A percentile compares a stretch with the other conserved stretches of the same genome.
Conservation (phyloP, 192 early-diverging fungal species). For the Backusella psychrophila region DNA sequence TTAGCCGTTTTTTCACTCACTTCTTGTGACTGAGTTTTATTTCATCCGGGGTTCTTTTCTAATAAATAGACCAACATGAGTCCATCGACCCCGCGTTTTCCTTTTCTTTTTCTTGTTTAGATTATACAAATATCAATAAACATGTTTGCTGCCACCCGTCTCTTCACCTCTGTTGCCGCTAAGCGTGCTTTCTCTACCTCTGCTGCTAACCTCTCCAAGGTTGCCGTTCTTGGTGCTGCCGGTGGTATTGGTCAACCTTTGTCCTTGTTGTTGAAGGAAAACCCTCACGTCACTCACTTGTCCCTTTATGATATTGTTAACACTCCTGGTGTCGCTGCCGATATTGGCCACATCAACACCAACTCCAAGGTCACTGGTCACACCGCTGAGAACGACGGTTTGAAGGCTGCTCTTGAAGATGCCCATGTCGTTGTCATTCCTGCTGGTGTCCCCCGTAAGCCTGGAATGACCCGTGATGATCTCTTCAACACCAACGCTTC, state of each 20-base stretch:
- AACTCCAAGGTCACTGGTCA: slow-evolving; percentile 71
- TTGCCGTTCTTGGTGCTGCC: slow-evolving; percentile 70
- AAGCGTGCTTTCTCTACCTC: slow-evolving; percentile 34
- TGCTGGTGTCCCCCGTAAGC: slow-evolving; percentile 98
- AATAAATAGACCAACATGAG: background rate
- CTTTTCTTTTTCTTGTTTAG: slow-evolving; percentile 12
- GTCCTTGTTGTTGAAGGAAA: slow-evolving; percentile 92
- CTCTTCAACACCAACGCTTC: slow-evolving; percentile 98
- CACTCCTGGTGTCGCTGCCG: slow-evolving; percentile 96
- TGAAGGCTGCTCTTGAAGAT: slow-evolving; percentile 42
- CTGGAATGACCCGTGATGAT: slow-evolving; percentile 99
- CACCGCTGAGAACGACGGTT: slow-evolving; percentile 54
- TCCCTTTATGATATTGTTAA: slow-evolving; percentile 97
- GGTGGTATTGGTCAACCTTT: slow-evolving; percentile 98
- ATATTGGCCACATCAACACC: slow-evolving; percentile 92
- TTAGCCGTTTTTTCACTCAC: background rate
- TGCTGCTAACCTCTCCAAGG: slow-evolving; percentile 37
- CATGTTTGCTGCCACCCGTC: slow-evolving; percentile 29
- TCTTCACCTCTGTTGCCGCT: slow-evolving; percentile 23
- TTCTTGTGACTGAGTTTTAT: slow-evolving; percentile 13
- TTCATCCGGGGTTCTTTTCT: slow-evolving; percentile 13
- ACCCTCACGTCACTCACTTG: slow-evolving; percentile 82
- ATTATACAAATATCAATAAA: background rate
- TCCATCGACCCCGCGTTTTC: background rate
- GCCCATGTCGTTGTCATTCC: slow-evolving; percentile 81